phyloP scores from a whole-genome alignment of 169 alveolate genomes.

The Babesia gibsoni region DNA sequence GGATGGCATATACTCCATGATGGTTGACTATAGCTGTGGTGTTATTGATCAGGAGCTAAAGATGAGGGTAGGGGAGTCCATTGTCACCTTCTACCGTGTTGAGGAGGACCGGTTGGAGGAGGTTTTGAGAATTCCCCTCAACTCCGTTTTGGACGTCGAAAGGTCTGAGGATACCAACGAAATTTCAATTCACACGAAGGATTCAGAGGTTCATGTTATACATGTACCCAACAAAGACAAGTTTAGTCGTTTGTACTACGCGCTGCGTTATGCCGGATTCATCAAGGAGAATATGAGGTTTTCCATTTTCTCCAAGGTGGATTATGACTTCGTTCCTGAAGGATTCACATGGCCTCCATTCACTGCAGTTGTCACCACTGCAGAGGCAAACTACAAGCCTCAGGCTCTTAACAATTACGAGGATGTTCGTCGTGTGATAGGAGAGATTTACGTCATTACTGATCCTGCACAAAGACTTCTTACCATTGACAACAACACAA shows the following conservation, averaged over 20 bases:
- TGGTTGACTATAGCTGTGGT: neutral
- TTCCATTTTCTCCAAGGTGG: constrained; percentile 38
- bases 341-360: constrained; percentile 4
- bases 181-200: constrained; percentile 27
- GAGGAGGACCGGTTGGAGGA: constrained; percentile 1
- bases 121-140: constrained; percentile 8
- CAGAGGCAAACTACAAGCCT: constrained; percentile 6
- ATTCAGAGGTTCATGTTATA: constrained; percentile 14
- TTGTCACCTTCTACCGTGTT: neutral
- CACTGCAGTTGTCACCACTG: neutral
- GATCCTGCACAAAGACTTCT: constrained; percentile 13
- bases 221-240: constrained; percentile 3
- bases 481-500: constrained; percentile 7
- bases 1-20: neutral
- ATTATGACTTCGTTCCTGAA: constrained; percentile 5
- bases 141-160: constrained; percentile 12
- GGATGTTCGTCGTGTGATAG: neutral
- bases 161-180: constrained; percentile 7
- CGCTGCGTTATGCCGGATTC: constrained; percentile 74
- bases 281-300: constrained; percentile 43
- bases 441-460: constrained; percentile 23
- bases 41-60: neutral
- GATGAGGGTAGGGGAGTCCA: constrained; percentile 6
- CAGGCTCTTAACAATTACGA: neutral
- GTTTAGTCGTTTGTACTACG: constrained; percentile 65